phyloP scores from a whole-genome alignment of 1,284 basidiomycete genomes.

The Agroathelia rolfsii region DNA sequence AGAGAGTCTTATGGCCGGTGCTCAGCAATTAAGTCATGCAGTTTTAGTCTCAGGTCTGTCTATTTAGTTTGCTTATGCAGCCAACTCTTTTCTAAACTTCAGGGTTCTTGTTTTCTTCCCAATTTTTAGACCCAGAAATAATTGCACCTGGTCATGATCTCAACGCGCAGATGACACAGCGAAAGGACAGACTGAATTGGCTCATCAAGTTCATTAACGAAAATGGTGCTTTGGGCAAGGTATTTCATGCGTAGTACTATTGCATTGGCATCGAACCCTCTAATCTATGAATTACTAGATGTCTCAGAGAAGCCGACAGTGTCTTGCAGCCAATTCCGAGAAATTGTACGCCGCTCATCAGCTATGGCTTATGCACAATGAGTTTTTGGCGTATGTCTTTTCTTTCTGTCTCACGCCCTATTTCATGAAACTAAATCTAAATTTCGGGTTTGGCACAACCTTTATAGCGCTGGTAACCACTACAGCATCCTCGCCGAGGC shows the following conservation, averaged over 20 bases:
- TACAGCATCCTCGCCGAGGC: constrained; percentile 56
- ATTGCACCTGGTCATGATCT: constrained; percentile 75
- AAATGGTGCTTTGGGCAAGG: constrained; percentile 71
- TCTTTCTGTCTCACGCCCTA: background rate
- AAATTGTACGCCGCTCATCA: constrained; percentile 77
- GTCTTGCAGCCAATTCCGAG: constrained; percentile 80
- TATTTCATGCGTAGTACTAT: constrained; percentile 20
- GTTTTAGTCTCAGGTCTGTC: constrained; percentile 56
- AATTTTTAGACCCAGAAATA: constrained; percentile 54
- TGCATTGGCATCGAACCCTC: background rate
- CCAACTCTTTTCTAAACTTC: constrained; percentile 1
- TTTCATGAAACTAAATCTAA: background rate
- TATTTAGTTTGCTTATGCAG: constrained; percentile 3
- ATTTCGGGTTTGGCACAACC: constrained; percentile 5
- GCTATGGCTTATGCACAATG: constrained; percentile 80
- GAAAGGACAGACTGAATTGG: constrained; percentile 69
- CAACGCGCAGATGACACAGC: constrained; percentile 66
- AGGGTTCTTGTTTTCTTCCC: constrained; percentile 1
- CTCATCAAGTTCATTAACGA: constrained; percentile 84
- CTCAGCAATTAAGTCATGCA: constrained; percentile 68
- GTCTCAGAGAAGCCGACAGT: constrained; percentile 68
- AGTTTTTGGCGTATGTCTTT: constrained; percentile 46
- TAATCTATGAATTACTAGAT: constrained; percentile 39
- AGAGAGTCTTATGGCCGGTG: constrained; percentile 73
- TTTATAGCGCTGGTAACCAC: constrained; percentile 31